Evolutionary conservation across 2,329 filamentous ascomycete species (phyloP).

Genomic region (Fusarium stilboides): DNA sequence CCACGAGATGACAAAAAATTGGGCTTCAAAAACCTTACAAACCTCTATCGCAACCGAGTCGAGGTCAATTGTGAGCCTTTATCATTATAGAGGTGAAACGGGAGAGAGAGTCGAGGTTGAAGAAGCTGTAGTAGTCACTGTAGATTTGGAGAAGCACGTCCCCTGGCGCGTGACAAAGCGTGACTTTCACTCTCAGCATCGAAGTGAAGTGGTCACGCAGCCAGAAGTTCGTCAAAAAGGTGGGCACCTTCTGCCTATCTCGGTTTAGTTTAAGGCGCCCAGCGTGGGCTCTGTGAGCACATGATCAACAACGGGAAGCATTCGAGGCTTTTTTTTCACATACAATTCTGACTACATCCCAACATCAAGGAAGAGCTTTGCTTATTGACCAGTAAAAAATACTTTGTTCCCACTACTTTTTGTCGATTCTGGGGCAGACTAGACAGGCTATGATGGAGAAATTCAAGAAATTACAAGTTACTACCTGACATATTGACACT

Average conservation of each 20-base stretch:
- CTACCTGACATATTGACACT: slow-evolving; percentile 12
- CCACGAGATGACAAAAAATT: slow-evolving; percentile 16
- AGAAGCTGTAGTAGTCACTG: slow-evolving; percentile 1
- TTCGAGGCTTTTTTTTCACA: slow-evolving; percentile 39
- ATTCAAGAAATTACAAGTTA: slow-evolving; percentile 1
- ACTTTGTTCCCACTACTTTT: neutral
- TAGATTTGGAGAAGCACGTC: slow-evolving; percentile 42
- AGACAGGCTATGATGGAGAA: slow-evolving; percentile 9
- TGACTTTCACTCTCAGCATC: slow-evolving; percentile 43
- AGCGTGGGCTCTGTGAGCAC: slow-evolving; percentile 42
- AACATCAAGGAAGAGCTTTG: slow-evolving; percentile 10
- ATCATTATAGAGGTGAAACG: slow-evolving; percentile 1
- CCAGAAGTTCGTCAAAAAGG: slow-evolving; percentile 41
- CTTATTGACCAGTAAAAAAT: slow-evolving; percentile 4
- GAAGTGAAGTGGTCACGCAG: slow-evolving; percentile 40
- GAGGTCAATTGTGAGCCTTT: neutral
- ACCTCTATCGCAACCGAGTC: slow-evolving; percentile 13
- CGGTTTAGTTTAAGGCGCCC: slow-evolving; percentile 34
- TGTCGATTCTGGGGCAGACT: slow-evolving; percentile 12
- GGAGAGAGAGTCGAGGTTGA: slow-evolving; percentile 9
- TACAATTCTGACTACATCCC: slow-evolving; percentile 34
- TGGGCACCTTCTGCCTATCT: slow-evolving; percentile 35
- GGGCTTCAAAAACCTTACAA: neutral
- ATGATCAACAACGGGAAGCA: slow-evolving; percentile 44
- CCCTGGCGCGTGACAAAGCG: slow-evolving; percentile 46